Evolutionary conservation across 2,329 filamentous ascomycete species (phyloP).

Genomic region (Stachybotrys elegans): DNA sequence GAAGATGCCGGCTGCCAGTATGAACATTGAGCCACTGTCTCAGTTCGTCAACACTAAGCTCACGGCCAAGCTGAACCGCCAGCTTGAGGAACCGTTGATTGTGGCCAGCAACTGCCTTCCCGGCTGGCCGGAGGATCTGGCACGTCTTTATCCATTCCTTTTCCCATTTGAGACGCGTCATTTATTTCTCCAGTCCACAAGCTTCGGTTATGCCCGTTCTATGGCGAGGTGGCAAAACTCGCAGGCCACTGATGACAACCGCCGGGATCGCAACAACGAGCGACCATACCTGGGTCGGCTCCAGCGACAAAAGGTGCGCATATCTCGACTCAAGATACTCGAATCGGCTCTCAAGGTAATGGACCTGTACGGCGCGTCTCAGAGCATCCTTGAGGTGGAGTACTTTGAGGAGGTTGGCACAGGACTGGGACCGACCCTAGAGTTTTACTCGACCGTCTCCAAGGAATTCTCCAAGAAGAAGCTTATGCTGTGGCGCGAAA

Average conservation of each 20-base stretch:
- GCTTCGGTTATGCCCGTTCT: constrained; percentile 93
- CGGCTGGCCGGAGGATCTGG: constrained; percentile 92
- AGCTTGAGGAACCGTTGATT: constrained; percentile 92
- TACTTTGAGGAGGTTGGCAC: constrained; percentile 99
- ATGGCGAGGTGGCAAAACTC: constrained; percentile 98
- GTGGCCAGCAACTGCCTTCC: constrained; percentile 96
- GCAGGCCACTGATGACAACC: constrained; percentile 73
- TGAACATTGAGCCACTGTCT: constrained; percentile 77
- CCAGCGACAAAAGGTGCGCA: constrained; percentile 96
- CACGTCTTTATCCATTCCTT: constrained; percentile 89
- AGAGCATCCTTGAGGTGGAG: constrained; percentile 93
- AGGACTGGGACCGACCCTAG: constrained; percentile 87
- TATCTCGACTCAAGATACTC: constrained; percentile 87
- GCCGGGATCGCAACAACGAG: constrained; percentile 82
- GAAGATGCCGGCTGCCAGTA: constrained; percentile 57
- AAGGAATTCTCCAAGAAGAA: constrained; percentile 98
- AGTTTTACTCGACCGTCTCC: constrained; percentile 97
- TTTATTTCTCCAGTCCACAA: constrained; percentile 94
- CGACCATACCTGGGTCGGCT: constrained; percentile 85
- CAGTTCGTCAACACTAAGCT: constrained; percentile 99
- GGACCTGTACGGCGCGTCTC: constrained; percentile 95
- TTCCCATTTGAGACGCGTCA: constrained; percentile 98
- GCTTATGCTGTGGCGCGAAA: constrained; percentile 92
- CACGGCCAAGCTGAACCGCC: constrained; percentile 94
- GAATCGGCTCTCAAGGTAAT: constrained; percentile 98